Conservation (phyloP, 2,329 filamentous ascomycete species). For the Talaromyces atroroseus region DNA sequence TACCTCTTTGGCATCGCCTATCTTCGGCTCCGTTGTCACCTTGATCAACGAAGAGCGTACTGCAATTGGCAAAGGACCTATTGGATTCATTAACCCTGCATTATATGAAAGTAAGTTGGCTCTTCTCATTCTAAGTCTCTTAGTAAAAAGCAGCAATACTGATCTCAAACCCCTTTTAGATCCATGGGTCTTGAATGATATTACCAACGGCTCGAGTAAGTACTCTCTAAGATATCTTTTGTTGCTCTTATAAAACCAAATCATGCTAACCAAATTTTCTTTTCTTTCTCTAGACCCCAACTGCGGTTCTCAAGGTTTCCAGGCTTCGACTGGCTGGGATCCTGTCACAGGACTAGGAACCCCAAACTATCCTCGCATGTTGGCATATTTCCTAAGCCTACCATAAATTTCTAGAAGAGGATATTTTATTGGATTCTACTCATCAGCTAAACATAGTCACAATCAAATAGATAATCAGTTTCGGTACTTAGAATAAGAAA, state of each 20-base stretch:
- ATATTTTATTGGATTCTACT: background rate
- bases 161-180: background rate
- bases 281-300: constrained; percentile 8
- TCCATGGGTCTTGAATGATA: constrained; percentile 10
- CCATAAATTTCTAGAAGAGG: background rate
- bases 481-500: background rate
- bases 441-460: background rate
- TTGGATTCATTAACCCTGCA: constrained; percentile 13
- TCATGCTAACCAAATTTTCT: background rate
- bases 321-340: constrained; percentile 24
- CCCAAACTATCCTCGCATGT: constrained; percentile 16
- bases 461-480: background rate
- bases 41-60: constrained; percentile 11
- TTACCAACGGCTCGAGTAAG: constrained; percentile 13
- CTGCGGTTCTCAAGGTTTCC: constrained; percentile 7
- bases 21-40: constrained; percentile 9
- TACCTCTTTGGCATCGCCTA: constrained; percentile 7
- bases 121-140: background rate
- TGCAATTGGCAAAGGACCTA: constrained; percentile 6
- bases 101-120: constrained; percentile 9
- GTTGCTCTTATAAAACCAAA: background rate
- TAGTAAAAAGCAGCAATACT: background rate
- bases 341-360: constrained; percentile 29
- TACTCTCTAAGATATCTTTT: background rate
- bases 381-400: constrained; percentile 9